Evolutionary conservation across 2,329 filamentous ascomycete species (phyloP), one percentile per base, ranked within the genome.

Genomic region (Plectosphaerella plurivora): DNA sequence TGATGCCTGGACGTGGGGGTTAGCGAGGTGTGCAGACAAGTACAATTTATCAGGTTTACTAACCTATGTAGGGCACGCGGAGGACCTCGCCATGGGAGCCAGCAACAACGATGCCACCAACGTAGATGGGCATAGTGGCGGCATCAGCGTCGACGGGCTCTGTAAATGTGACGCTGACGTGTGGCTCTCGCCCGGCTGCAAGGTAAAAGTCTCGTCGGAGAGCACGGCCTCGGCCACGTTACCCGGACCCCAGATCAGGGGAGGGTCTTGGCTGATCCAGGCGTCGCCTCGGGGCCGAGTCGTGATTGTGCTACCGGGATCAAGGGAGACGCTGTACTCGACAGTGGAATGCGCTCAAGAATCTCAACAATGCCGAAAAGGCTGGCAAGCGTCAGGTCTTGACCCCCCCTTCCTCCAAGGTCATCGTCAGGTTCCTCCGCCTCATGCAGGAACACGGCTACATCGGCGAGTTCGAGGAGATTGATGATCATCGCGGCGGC

Each of bases 351-450:
- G 91, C 90, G 74, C 89, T 97, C 71, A 96, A 96, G 77, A 83
- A 86, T 83, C 97, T 99, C 88, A 99, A 99, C 91, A 99, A 99
- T 79, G 94, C 94, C 84, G 95, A 99, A 87, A 97, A 99, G 89
- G 83, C 89, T 68, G 94, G 94, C 82, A 97, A 97, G 89, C 92
- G 94, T 73, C 94, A 99, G 83, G 94, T 97, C 73, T 73, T 99
- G 76, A 97, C 99, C 84, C 87, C 92, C 71, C 94, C 95, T 68
- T 89, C 85, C 76, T 97, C 94, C 78, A 99, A 99, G 89, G 94
- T 99, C 83, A 99, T 99, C 70, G 81, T 95, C 83, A 97, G 97
- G 86, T 99, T 97, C 87, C 84, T 99, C 73, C 84, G 84, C 73
- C 93, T 97, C 76, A 99, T 99, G 94, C 94, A 99, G 83, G 91